Conservation (phyloP, 805 yeast genomes). For the Zygoascus bituminiphila region DNA sequence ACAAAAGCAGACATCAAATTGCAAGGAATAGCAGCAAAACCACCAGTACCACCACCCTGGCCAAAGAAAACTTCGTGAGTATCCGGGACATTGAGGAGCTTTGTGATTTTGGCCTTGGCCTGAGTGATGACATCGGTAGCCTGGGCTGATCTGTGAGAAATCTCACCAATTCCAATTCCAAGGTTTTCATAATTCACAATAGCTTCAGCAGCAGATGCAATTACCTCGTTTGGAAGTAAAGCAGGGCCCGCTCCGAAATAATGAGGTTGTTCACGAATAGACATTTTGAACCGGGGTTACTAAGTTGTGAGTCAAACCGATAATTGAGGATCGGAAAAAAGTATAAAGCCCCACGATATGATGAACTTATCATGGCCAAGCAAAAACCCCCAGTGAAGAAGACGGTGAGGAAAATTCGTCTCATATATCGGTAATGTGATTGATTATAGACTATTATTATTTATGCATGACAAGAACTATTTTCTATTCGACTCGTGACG, state of each 20-base stretch:
- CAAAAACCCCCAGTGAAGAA: no score
- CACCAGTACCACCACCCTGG: slow-evolving; percentile 98
- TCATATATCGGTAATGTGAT: no score
- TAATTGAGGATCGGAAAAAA: no score
- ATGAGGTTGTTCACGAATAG: slow-evolving; percentile 16
- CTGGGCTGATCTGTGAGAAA: slow-evolving; percentile 86
- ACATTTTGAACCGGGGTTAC: no score
- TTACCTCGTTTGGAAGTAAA: slow-evolving; percentile 69
- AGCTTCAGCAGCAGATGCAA: slow-evolving; percentile 83
- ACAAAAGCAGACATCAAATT: slow-evolving; percentile 72
- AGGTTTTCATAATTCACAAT: slow-evolving; percentile 58
- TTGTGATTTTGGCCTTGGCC: slow-evolving; percentile 57
- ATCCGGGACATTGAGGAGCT: slow-evolving; percentile 72
- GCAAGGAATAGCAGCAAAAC: slow-evolving; percentile 80
- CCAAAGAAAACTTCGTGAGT: slow-evolving; percentile 89
- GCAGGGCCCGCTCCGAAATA: slow-evolving; percentile 99
- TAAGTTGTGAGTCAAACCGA: no score
- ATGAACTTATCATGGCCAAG: no score
- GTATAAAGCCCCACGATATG: no score
- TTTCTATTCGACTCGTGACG: no score
- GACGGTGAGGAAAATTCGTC: no score
- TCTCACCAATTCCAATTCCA: slow-evolving; percentile 90
- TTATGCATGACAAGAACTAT: no score
- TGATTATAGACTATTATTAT: no score
- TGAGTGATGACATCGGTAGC: slow-evolving; percentile 71